These are phyloP conservation scores for Colletotrichum gigasporum DNA, from an alignment of 2,329 filamentous ascomycete species.

Conservation along the genomic window DNA sequence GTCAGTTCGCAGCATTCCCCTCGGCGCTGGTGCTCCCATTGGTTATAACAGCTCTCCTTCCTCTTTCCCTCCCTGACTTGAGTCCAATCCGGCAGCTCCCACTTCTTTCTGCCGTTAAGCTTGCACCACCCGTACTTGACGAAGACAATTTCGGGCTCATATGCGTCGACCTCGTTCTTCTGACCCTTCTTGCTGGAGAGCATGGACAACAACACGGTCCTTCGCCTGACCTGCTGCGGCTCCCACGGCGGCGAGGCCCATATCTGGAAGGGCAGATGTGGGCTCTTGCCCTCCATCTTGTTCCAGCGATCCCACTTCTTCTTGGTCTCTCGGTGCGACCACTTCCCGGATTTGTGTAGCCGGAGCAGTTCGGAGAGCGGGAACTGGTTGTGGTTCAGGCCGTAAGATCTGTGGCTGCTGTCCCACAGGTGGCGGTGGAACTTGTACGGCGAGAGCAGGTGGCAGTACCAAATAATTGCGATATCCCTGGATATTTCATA, in stretches of 20 bases:
- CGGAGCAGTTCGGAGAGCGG: conserved; percentile 12
- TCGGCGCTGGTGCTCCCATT: background rate
- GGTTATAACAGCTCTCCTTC: background rate
- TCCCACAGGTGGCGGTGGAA: conserved; percentile 33
- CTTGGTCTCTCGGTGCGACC: conserved; percentile 18
- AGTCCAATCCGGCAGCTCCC: conserved; percentile 22
- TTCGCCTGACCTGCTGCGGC: conserved; percentile 1
- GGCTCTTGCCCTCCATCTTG: background rate
- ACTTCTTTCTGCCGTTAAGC: background rate
- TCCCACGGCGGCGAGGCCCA: conserved; percentile 27
- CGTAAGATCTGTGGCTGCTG: conserved; percentile 17
- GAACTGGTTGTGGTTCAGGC: conserved; percentile 33
- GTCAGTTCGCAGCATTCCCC: conserved; percentile 21
- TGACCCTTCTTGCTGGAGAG: background rate
- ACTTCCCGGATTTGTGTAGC: conserved; percentile 14
- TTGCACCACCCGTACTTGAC: background rate
- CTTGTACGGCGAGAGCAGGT: conserved; percentile 27
- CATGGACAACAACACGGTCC: background rate
- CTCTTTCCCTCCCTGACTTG: conserved; percentile 3
- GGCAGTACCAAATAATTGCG: conserved; percentile 34
- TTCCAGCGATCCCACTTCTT: conserved; percentile 28
- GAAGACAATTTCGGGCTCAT: background rate
- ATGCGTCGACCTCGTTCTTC: background rate
- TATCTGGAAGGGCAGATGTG: conserved; percentile 24
- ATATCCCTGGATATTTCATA: conserved; percentile 21